Conservation (phyloP, 2,329 filamentous ascomycete species). For the Coleophoma cylindrospora region DNA sequence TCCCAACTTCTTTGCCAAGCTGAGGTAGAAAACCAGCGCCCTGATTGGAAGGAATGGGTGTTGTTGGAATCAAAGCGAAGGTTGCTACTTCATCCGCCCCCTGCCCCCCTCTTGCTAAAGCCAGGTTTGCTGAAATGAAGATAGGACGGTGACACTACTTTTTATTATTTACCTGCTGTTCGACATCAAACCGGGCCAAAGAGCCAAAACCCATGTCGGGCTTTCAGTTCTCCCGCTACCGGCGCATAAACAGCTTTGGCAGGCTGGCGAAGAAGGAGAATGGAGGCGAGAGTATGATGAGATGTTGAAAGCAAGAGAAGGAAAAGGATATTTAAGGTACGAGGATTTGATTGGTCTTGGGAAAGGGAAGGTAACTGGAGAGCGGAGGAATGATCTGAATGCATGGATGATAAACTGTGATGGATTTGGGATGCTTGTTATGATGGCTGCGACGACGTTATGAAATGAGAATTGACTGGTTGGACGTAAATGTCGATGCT, state of each 20-base stretch:
- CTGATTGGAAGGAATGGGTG: slow-evolving; percentile 13
- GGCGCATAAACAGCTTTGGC: slow-evolving; percentile 11
- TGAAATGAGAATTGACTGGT: too few species aligned
- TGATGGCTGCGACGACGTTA: slow-evolving; percentile 9
- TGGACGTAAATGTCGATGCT: too few species aligned
- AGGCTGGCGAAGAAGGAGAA: slow-evolving; percentile 7
- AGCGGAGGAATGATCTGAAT: slow-evolving; percentile 10
- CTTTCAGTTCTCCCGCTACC: slow-evolving; percentile 12
- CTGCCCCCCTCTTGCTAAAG: too few species aligned
- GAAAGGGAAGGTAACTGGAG: slow-evolving; percentile 4
- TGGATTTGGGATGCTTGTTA: slow-evolving; percentile 11
- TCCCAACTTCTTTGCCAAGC: slow-evolving; percentile 5
- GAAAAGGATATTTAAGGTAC: slow-evolving; percentile 11
- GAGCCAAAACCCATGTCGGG: slow-evolving; percentile 10
- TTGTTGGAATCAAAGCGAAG: slow-evolving; percentile 12
- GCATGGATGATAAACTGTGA: slow-evolving; percentile 12
- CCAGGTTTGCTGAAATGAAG: too few species aligned
- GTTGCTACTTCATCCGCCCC: too few species aligned
- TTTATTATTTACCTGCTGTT: slow-evolving; percentile 11
- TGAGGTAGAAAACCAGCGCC: slow-evolving; percentile 11
- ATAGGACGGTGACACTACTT: slow-evolving; percentile 8
- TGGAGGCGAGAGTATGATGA: slow-evolving; percentile 12
- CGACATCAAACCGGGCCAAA: slow-evolving; percentile 12
- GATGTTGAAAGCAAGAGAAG: slow-evolving; percentile 10
- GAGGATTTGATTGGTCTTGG: slow-evolving; percentile 10